phyloP scores from a whole-genome alignment of 139 green algal species.

The Diplosphaera chodatii region DNA sequence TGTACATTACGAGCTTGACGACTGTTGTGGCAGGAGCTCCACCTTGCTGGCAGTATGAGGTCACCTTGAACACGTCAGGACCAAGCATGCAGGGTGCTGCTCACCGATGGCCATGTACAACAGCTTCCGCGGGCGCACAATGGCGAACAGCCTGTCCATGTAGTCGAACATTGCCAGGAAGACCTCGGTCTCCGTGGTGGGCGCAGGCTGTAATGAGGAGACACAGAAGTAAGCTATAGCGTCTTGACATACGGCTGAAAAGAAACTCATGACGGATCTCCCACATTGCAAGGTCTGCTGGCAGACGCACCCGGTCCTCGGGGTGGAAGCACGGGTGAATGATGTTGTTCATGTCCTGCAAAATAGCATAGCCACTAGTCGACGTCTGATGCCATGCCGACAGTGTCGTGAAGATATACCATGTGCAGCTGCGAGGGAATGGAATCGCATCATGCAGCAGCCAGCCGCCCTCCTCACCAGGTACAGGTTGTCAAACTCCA shows the following conservation, averaged over 20 bases:
- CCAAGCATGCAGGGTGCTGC: too few species aligned
- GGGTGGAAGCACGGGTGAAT: constrained; percentile 99
- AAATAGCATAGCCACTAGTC: neutral
- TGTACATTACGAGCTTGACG: neutral
- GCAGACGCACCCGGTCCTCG: constrained; percentile 74
- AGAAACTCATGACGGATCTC: too few species aligned
- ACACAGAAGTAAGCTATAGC: too few species aligned
- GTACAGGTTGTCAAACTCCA: constrained; percentile 99
- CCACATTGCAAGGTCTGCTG: neutral
- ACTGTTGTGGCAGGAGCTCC: too few species aligned
- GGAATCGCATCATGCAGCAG: neutral
- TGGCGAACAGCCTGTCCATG: constrained; percentile 96
- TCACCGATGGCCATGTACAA: constrained; percentile 98
- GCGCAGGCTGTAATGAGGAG: constrained; percentile 50
- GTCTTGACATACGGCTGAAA: too few species aligned
- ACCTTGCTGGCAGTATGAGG: neutral
- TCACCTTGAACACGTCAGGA: too few species aligned
- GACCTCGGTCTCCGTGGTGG: constrained; percentile 92
- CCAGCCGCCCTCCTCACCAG: constrained; percentile 63
- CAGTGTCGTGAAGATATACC: too few species aligned
- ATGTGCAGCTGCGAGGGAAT: neutral
- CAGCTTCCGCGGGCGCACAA: constrained; percentile 92
- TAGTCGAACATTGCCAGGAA: constrained; percentile 98
- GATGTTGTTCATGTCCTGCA: constrained; percentile 99
- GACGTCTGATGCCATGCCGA: neutral